phyloP scores from a whole-genome alignment of 2,329 filamentous ascomycete genomes.

The Ophiostoma himal-ulmi region DNA sequence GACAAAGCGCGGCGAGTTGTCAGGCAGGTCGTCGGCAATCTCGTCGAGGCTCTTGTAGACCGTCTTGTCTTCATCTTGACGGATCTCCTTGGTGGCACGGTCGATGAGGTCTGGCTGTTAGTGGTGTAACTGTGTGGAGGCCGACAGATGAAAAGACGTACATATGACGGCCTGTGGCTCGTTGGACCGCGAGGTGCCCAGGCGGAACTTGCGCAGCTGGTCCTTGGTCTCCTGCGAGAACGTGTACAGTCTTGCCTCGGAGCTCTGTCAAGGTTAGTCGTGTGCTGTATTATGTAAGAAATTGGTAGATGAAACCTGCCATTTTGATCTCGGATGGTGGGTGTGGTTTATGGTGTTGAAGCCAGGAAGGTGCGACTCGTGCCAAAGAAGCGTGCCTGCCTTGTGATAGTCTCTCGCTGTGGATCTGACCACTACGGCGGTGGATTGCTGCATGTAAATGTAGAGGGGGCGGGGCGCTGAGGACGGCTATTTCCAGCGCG shows the following conservation, averaged over 20 bases:
- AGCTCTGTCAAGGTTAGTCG: slow-evolving; percentile 42
- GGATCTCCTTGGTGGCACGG: slow-evolving; percentile 83
- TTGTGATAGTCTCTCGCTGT: not conserved
- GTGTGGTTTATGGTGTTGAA: not conserved
- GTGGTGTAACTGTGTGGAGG: not conserved
- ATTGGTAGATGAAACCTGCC: not conserved
- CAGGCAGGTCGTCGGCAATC: slow-evolving; percentile 81
- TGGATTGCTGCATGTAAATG: not conserved
- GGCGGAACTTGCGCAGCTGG: slow-evolving; percentile 87
- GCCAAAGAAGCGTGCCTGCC: not conserved
- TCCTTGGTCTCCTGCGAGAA: slow-evolving; percentile 88
- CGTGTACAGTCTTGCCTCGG: slow-evolving; percentile 84
- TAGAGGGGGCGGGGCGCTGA: slow-evolving; percentile 13
- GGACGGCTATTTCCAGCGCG: slow-evolving; percentile 1
- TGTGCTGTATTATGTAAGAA: not conserved
- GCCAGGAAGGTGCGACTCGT: not conserved
- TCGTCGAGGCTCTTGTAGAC: slow-evolving; percentile 78
- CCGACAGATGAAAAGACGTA: slow-evolving; percentile 46
- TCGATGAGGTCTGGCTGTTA: slow-evolving; percentile 63
- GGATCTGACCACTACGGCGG: not conserved
- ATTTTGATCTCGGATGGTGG: not conserved
- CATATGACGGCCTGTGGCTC: slow-evolving; percentile 89
- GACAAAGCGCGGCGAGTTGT: slow-evolving; percentile 84
- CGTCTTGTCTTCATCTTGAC: slow-evolving; percentile 66
- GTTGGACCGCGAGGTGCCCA: slow-evolving; percentile 80